Evolutionary conservation across 2,329 filamentous ascomycete genomes (phyloP), one percentile per base, ranked within the genome.

Genomic region (Clarireedia paspali): DNA sequence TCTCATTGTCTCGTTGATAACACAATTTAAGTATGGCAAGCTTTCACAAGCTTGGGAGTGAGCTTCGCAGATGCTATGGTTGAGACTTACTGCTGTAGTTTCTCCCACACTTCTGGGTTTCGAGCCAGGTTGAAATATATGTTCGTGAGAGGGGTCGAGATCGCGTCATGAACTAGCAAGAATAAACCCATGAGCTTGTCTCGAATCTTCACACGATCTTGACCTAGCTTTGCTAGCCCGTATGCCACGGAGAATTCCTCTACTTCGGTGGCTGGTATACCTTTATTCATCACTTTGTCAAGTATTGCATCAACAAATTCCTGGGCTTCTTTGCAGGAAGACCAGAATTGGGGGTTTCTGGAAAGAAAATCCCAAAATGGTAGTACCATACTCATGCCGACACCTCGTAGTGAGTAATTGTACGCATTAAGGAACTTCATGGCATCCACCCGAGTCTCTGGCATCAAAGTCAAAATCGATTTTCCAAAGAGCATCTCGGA

Each of bases 1-100:
- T 24, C 87, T 82, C 27, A 89, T 73, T 1, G 81, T 77, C 68
- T 91, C 88, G 56, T 82, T 79, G 62, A 83, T 81, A 49, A 91
- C 26, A 30, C 24, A 42, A 2, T 17, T 17, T 5, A 51, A 12
- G 20, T 51, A 51, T 0, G 1, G 44, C 23, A 34, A 24, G 6
- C 39, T 44, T 12, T 51, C 44, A 34, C n/a, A n/a, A 51, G 15
- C 2, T 51, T 42, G 9, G 39, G 39, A 51, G 49, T 45, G 24
- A 51, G 24, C 4, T 30, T 27, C 20, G 49, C 38, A 10, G 49
- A 30, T 27, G n/a, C 26, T 1, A 51, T 12, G 6, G n/a, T 5
- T 3, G 24, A 34, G 9, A 44, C 12, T 2, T 51, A 38, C 14
- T 44, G 4, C 10, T 51, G 39, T 9, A 45, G 20, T 23, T 34